Evolutionary conservation across 495 filamentous ascomycete genomes (phyloP).

Genomic region (Tuber umbilicatum): DNA sequence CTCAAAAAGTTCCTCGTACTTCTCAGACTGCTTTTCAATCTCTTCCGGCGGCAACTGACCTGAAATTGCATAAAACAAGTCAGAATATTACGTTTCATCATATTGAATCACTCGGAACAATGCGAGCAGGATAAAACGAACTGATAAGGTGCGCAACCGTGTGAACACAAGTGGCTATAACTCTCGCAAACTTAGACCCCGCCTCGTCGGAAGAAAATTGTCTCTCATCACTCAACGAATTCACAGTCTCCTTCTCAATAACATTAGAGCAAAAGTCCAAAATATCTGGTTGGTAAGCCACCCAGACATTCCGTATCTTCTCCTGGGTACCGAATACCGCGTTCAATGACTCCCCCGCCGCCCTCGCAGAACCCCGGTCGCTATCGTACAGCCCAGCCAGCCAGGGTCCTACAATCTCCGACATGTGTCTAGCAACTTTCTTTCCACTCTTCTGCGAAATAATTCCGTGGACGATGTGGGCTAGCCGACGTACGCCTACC

Average conservation of each 20-base stretch:
- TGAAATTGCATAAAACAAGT: conserved; percentile 7
- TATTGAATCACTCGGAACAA: conserved; percentile 5
- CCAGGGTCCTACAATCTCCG: conserved; percentile 76
- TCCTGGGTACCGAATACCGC: conserved; percentile 69
- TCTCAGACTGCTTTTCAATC: conserved; percentile 48
- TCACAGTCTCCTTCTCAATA: conserved; percentile 63
- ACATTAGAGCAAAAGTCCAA: conserved; percentile 74
- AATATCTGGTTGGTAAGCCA: conserved; percentile 64
- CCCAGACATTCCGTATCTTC: conserved; percentile 69
- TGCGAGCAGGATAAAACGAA: conserved; percentile 8
- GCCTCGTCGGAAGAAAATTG: conserved; percentile 77
- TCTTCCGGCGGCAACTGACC: conserved; percentile 45
- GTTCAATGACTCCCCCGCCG: conserved; percentile 66
- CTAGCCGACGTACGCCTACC: conserved; percentile 75
- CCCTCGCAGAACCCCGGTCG: conserved; percentile 63
- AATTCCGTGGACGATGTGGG: conserved; percentile 67
- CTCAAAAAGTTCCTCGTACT: conserved; percentile 54
- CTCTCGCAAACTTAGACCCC: conserved; percentile 72
- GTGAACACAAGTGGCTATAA: conserved; percentile 60
- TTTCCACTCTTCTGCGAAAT: conserved; percentile 68
- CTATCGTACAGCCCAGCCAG: conserved; percentile 79
- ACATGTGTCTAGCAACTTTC: conserved; percentile 68
- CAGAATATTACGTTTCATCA: conserved; percentile 6
- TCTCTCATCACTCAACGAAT: conserved; percentile 81
- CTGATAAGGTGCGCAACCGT: conserved; percentile 52